Conservation (phyloP, 2,329 filamentous ascomycete genomes). For the Aspergillus vadensis region DNA sequence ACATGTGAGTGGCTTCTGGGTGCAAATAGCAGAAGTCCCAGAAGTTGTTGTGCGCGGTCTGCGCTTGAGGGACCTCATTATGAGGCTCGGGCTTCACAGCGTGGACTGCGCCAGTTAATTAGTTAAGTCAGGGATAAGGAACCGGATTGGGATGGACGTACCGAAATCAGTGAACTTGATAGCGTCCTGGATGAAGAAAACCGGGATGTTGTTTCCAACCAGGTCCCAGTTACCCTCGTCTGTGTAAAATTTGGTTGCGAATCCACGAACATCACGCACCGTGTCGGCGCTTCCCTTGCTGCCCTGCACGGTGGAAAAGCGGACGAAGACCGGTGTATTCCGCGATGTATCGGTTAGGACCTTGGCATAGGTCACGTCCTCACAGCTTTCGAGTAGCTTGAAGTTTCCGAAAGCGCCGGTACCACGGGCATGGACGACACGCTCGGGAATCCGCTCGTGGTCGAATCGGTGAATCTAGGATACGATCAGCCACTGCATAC, state of each 20-base stretch:
- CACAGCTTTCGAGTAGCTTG: conserved; percentile 63
- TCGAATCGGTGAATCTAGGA: conserved; percentile 65
- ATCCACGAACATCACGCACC: conserved; percentile 74
- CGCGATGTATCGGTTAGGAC: conserved; percentile 69
- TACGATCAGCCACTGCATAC: neutral
- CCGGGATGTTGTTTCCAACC: conserved; percentile 67
- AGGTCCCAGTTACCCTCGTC: conserved; percentile 75
- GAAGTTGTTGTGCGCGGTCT: conserved; percentile 54
- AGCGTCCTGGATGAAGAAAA: conserved; percentile 46
- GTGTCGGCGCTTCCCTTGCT: conserved; percentile 74
- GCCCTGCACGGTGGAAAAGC: conserved; percentile 74
- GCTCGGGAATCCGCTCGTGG: conserved; percentile 69
- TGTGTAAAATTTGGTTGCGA: conserved; percentile 74
- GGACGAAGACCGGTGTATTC: conserved; percentile 64
- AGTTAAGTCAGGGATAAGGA: neutral
- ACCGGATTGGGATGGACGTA: neutral
- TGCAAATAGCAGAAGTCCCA: conserved; percentile 40
- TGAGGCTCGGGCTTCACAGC: conserved; percentile 43
- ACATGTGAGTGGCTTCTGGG: conserved; percentile 35
- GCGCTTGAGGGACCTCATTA: conserved; percentile 53
- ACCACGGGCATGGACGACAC: conserved; percentile 69
- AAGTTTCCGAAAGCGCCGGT: conserved; percentile 67
- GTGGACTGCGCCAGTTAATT: conserved; percentile 27
- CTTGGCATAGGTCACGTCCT: conserved; percentile 63
- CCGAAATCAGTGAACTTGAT: conserved; percentile 42